A percentile compares a stretch with the other conserved stretches of the same genome.
phyloP scores from a whole-genome alignment of 2,329 filamentous ascomycete genomes.

The Pseudocercospora macadamiae region DNA sequence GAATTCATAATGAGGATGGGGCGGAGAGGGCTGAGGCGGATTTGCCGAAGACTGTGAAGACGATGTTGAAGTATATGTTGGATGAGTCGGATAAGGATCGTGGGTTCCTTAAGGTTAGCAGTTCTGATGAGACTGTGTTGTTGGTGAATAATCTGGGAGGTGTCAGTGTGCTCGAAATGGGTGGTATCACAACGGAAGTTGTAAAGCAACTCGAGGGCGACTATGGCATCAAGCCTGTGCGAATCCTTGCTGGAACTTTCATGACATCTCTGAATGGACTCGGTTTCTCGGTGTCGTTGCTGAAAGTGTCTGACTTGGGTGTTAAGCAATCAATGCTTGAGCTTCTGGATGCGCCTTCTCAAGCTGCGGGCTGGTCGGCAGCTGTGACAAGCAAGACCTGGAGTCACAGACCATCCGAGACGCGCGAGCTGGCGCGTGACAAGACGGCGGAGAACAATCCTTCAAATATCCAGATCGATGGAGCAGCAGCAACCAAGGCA shows the following conservation, averaged over 20 bases:
- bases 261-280: conserved; percentile 73
- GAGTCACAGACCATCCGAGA: conserved; percentile 47
- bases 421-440: conserved; percentile 42
- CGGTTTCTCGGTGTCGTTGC: conserved; percentile 70
- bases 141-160: conserved; percentile 77
- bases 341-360: conserved; percentile 67
- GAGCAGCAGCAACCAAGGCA: conserved; percentile 53
- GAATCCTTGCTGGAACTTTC: conserved; percentile 68
- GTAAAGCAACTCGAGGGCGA: conserved; percentile 61
- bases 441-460: conserved; percentile 48
- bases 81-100: conserved; percentile 67
- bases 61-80: conserved; percentile 68
- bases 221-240: conserved; percentile 63
- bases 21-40: conserved; percentile 47
- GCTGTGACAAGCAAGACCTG: conserved; percentile 63
- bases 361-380: conserved; percentile 68
- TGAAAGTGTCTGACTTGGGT: conserved; percentile 65
- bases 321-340: conserved; percentile 66
- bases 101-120: conserved; percentile 67
- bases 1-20: conserved; percentile 66
- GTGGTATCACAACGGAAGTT: conserved; percentile 71
- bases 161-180: conserved; percentile 71
- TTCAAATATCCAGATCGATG: conserved; percentile 60
- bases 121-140: conserved; percentile 66
- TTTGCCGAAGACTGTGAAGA: conserved; percentile 51